Conservation (phyloP, 495 filamentous ascomycete species). For the Parathielavia appendiculata region DNA sequence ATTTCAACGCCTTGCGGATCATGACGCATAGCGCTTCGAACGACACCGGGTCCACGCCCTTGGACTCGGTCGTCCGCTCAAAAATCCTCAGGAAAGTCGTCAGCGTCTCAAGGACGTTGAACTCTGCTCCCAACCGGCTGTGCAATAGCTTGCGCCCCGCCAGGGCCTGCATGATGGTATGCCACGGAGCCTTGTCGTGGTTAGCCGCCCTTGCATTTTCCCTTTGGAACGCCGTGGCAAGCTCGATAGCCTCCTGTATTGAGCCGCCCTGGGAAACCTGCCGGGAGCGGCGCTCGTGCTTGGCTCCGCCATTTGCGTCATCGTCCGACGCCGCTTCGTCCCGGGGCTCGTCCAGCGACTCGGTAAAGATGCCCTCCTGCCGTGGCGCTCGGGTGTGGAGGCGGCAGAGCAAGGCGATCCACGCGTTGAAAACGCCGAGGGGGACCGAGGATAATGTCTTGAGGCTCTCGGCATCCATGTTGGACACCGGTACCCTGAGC, state of each 20-base stretch:
- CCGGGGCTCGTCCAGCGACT: neutral
- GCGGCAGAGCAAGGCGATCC: slow-evolving; percentile 38
- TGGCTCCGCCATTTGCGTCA: neutral
- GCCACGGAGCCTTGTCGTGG: slow-evolving; percentile 24
- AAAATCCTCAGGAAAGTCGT: slow-evolving; percentile 20
- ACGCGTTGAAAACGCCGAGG: slow-evolving; percentile 32
- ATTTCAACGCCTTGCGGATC: slow-evolving; percentile 21
- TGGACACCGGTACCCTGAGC: slow-evolving; percentile 11
- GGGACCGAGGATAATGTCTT: slow-evolving; percentile 12
- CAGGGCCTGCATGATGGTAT: slow-evolving; percentile 26
- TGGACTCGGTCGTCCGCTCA: slow-evolving; percentile 5
- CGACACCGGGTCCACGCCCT: slow-evolving; percentile 19
- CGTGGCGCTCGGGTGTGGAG: slow-evolving; percentile 22
- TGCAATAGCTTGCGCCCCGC: slow-evolving; percentile 20
- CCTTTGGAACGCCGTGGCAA: slow-evolving; percentile 20
- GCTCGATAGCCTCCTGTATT: slow-evolving; percentile 21
- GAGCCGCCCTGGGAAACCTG: neutral
- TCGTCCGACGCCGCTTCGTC: neutral
- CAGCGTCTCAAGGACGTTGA: slow-evolving; percentile 19
- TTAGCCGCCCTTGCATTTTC: neutral
- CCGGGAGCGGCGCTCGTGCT: neutral
- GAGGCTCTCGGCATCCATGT: neutral
- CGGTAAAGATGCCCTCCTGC: no score
- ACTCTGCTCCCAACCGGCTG: slow-evolving; percentile 3
- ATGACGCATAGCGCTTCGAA: slow-evolving; percentile 23